Evolutionary conservation across 2,329 filamentous ascomycete species (phyloP).

Genomic region (Cercospora citrullina): DNA sequence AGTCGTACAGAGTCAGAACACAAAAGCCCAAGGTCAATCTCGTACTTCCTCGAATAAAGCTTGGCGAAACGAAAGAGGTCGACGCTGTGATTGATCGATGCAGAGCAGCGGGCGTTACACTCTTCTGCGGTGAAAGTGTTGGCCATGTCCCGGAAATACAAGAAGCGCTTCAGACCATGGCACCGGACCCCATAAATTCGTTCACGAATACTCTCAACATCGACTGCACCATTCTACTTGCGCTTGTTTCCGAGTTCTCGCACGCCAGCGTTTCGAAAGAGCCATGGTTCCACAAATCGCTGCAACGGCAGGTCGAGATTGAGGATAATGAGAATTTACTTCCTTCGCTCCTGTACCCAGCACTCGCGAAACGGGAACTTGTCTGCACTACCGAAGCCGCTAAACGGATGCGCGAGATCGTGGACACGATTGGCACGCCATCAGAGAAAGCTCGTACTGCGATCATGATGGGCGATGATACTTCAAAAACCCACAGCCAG

Average conservation of each 20-base stretch:
- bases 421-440: conserved; percentile 62
- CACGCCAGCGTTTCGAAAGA: conserved; percentile 54
- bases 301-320: conserved; percentile 64
- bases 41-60: conserved; percentile 60
- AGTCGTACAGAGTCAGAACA: conserved; percentile 59
- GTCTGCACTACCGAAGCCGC: conserved; percentile 68
- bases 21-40: conserved; percentile 60
- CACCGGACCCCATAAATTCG: conserved; percentile 41
- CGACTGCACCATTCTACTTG: conserved; percentile 70
- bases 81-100: conserved; percentile 59
- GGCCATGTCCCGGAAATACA: conserved; percentile 26
- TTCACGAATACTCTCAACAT: conserved; percentile 56
- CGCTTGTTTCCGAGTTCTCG: conserved; percentile 71
- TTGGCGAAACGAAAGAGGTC: conserved; percentile 54
- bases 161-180: conserved; percentile 37
- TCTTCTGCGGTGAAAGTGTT: conserved; percentile 38
- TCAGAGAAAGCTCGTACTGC: conserved; percentile 61
- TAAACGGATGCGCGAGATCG: conserved; percentile 66
- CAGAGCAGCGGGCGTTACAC: conserved; percentile 49
- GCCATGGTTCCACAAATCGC: conserved; percentile 59
- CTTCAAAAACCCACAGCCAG: conserved; percentile 34
- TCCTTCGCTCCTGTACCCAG: conserved; percentile 62
- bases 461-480: conserved; percentile 57
- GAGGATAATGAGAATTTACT: conserved; percentile 64
- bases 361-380: conserved; percentile 57